Evolutionary conservation across 345 rosid species (phyloP).

Genomic region (Orychophragmus violaceus): DNA sequence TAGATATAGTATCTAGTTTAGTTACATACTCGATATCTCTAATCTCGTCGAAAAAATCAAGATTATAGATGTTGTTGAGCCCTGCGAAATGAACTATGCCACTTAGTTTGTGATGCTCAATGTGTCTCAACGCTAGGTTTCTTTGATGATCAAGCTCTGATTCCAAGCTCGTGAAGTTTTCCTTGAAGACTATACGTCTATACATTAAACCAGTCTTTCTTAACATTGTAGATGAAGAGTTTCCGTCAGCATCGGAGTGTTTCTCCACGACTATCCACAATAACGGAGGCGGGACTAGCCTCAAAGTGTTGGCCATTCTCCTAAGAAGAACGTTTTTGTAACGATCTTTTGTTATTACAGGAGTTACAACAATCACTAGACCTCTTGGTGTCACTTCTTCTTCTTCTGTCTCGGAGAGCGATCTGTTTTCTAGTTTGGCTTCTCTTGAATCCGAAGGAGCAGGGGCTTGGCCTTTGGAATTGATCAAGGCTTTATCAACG

Average conservation of each 20-base stretch:
- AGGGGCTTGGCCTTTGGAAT: slow-evolving; percentile 26
- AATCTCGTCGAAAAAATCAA: slow-evolving; percentile 71
- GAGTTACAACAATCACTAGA: slow-evolving; percentile 61
- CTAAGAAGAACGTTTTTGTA: slow-evolving; percentile 49
- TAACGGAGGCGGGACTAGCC: slow-evolving; percentile 62
- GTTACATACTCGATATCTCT: slow-evolving; percentile 67
- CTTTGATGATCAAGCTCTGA: slow-evolving; percentile 71
- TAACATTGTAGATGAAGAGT: slow-evolving; percentile 38
- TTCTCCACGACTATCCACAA: slow-evolving; percentile 78
- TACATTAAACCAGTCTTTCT: slow-evolving; percentile 82
- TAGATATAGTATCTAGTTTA: neutral
- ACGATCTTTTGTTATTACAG: slow-evolving; percentile 34
- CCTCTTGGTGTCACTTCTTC: slow-evolving; percentile 32
- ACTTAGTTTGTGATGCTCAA: slow-evolving; percentile 63
- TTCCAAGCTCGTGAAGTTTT: slow-evolving; percentile 56
- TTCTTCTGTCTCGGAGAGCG: slow-evolving; percentile 2
- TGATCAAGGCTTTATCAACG: slow-evolving; percentile 24
- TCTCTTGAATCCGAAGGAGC: slow-evolving; percentile 24
- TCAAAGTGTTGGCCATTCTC: slow-evolving; percentile 58
- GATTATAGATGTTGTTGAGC: slow-evolving; percentile 69
- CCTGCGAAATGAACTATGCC: slow-evolving; percentile 86
- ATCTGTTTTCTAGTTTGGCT: slow-evolving; percentile 15
- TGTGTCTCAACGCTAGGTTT: slow-evolving; percentile 70
- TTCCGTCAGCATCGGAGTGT: slow-evolving; percentile 34
- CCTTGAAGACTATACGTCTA: slow-evolving; percentile 62